Percentiles rank a stretch among this genome's conserved stretches.
These are phyloP conservation scores for Penicillium subrubescens DNA, from an alignment of 495 filamentous ascomycete species.

Conservation along the genomic window DNA sequence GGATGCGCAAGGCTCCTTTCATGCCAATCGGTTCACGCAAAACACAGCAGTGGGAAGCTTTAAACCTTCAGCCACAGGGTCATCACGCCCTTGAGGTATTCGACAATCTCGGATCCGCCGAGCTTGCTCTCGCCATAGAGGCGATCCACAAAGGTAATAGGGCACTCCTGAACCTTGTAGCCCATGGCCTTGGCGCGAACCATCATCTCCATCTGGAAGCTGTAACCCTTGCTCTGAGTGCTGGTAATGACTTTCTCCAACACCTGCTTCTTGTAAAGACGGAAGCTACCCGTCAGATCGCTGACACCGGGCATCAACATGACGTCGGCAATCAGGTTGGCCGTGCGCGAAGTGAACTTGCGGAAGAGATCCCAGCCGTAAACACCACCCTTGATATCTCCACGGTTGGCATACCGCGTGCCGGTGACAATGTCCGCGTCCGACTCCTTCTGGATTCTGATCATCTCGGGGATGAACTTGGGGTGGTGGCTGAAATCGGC, in stretches of 20 bases:
- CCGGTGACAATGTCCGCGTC: slow-evolving; percentile 96
- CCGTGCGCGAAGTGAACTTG: slow-evolving; percentile 85
- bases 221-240: slow-evolving; percentile 93
- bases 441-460: slow-evolving; percentile 64
- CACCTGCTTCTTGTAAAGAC: slow-evolving; percentile 89
- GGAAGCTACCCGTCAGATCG: slow-evolving; percentile 92
- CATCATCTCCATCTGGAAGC: slow-evolving; percentile 99
- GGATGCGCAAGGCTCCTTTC: slow-evolving; percentile 12
- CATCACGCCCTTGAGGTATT: slow-evolving; percentile 93
- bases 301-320: slow-evolving; percentile 93
- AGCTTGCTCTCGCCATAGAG: slow-evolving; percentile 95
- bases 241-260: slow-evolving; percentile 82
- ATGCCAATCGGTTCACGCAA: slow-evolving; percentile 6
- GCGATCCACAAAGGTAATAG: slow-evolving; percentile 93
- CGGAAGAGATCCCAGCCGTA: slow-evolving; percentile 98
- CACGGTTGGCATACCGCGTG: slow-evolving; percentile 79
- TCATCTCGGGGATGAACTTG: slow-evolving; percentile 92
- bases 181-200: slow-evolving; percentile 93
- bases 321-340: slow-evolving; percentile 95
- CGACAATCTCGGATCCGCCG: slow-evolving; percentile 94
- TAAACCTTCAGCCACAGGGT: slow-evolving; percentile 86
- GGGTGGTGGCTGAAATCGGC: slow-evolving; percentile 99
- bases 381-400: slow-evolving; percentile 72
- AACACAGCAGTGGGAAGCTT: slow-evolving; percentile 4
- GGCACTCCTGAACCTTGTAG: slow-evolving; percentile 86